Percentiles rank a stretch among this genome's conserved stretches.
These are phyloP conservation scores for Trichosporon faecale DNA, from an alignment of 1,284 basidiomycete genomes.

Conservation along the genomic window DNA sequence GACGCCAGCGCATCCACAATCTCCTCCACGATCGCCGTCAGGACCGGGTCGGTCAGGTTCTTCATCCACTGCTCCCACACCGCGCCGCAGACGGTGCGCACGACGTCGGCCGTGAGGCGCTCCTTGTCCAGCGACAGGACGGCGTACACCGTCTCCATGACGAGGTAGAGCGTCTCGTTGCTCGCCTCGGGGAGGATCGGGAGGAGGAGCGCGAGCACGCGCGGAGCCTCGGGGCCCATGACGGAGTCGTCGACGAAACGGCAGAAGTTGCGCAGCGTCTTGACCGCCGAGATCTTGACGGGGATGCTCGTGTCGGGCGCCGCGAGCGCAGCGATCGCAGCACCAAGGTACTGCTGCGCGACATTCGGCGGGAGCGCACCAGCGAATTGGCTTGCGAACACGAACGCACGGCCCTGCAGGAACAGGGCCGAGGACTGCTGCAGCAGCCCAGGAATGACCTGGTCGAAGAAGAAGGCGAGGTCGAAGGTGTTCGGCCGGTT, in stretches of 20 bases:
- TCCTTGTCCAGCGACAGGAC: constrained; percentile 71
- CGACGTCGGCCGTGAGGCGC: constrained; percentile 64
- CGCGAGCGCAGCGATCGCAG: constrained; percentile 81
- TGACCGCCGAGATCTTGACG: constrained; percentile 89
- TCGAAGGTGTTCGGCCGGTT: constrained; percentile 67
- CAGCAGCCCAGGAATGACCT: constrained; percentile 75
- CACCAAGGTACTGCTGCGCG: constrained; percentile 77
- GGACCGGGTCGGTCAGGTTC: constrained; percentile 86
- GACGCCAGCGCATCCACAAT: constrained; percentile 68
- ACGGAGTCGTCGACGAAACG: constrained; percentile 57
- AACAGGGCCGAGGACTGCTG: constrained; percentile 61
- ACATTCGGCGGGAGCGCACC: constrained; percentile 67
- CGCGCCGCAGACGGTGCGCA: constrained; percentile 63
- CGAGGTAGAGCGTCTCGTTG: constrained; percentile 84
- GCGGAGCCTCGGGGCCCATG: constrained; percentile 62
- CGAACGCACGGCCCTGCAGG: constrained; percentile 88
- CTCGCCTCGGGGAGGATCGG: constrained; percentile 76
- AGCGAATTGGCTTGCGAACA: constrained; percentile 88
- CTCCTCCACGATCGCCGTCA: constrained; percentile 80
- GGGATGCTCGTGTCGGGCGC: constrained; percentile 66
- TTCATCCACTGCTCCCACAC: constrained; percentile 76
- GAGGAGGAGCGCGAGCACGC: constrained; percentile 76
- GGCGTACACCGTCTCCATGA: constrained; percentile 78
- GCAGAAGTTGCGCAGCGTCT: constrained; percentile 64
- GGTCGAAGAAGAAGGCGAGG: constrained; percentile 68